Base-by-base conservation (phyloP, 2,329 filamentous ascomycete species). In the Scorias spongiosa region DNA sequence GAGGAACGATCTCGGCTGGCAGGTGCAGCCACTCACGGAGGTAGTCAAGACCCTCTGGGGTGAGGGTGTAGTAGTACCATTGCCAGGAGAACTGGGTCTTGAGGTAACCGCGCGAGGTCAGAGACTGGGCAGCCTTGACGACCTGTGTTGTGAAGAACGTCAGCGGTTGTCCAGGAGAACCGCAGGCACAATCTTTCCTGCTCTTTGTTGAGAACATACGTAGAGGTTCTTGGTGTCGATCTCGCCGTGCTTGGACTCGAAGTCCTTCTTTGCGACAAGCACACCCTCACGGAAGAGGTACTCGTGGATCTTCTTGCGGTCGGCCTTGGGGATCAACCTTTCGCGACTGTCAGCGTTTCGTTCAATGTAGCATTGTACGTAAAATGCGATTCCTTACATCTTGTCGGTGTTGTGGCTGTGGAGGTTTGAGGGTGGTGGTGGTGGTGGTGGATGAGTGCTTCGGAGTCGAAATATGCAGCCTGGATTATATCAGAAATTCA, bases 1-100 rank as follows among this genome's bases (percentile, higher is more conserved):
- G 87, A 61, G 91, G 91, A 58, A 98, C 91, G 66, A 98, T 95
- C 81, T 98, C 91, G 67, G 91, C 88, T 64, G 91, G 91, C 63
- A 98, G 84, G 75, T 98, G 91, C 62, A 98, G 88, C 91, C 91
- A 98, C 78, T 98, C 91, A 68, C 91, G 89, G 70, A 98, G 88
- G 80, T 98, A 98, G 77, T 96, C 89, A 69, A 98, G 89, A 74
- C 91, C 91, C 79, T 96, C 88, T 66, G 88, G 85, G 69, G 89
- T 95, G 72, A 98, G 82, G 72, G 91, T 61, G 82, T 98, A 98
- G 84, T 98, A 98, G 83, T 96, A 94, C 80, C 88, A 94, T 75
- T 94, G 87, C 87, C 87, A 94, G 58, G 87, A 94, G 84, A 98
- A 98, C 73, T 93, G 91, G 62, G 91, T 98, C 85, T 98, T 98